Evolutionary conservation across 192 early-diverging fungal genomes (phyloP), one percentile per base, ranked within the genome.

Genomic region (Backusella circina): DNA sequence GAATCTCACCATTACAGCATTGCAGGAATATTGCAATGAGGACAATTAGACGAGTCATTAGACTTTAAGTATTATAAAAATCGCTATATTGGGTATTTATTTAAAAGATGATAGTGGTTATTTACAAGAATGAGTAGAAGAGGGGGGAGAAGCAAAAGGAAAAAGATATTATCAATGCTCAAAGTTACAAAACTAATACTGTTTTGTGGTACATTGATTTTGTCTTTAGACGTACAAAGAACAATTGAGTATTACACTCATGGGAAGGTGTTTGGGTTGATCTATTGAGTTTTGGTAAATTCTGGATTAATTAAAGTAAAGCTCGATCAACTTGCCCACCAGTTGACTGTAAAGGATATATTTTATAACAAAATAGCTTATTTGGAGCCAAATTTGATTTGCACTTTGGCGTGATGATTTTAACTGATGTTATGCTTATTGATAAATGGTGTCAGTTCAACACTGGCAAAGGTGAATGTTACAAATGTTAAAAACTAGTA

Each of bases 101-200:
- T 61, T 61, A 61, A 28, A 61, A 8, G 28, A 28, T 61, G 54
- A 13, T 0, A 26, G 10, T 26, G 12, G 3, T 2, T 61, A 61
- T 61, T 61, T 61, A 61, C 54, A 61, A 61, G 23, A 28, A 61
- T 28, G 13, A 61, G 13, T 8, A 61, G 21, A n/a, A n/a, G n/a
- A n/a, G 9, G 23, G 26, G 21, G 23, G 26, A 61, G 54, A 61
- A 61, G 10, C 12, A 61, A 28, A 61, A 28, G 54, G 23, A 61
- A 61, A 61, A 61, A 12, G 23, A 10, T 8, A 61, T 61, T 61
- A 61, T 61, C 54, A 61, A 61, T 61, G 23, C 54, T 61, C 54
- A 61, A 61, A 61, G 54, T 61, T 61, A 61, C 54, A 61, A 28
- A 47, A 28, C 54, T 61, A 61, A 61, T 61, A 61, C 54, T 61